phyloP scores from a whole-genome alignment of 2,329 filamentous ascomycete genomes.

The Calycina marina region DNA sequence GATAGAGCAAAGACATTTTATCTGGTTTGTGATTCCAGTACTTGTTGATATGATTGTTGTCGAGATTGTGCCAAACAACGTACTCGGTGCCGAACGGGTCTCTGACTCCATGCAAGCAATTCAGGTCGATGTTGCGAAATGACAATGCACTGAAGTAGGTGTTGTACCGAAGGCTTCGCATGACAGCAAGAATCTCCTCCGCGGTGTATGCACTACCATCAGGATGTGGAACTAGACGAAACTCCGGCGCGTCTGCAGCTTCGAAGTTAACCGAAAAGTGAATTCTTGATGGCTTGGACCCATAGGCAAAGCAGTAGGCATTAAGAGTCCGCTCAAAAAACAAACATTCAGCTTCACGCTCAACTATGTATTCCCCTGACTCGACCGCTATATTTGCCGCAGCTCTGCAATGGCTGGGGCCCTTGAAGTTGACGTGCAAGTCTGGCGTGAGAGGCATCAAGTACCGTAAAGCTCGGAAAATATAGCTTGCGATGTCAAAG shows the following conservation, averaged over 20 bases:
- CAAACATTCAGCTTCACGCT: constrained; percentile 43
- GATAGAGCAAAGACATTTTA: constrained; percentile 40
- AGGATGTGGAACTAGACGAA: constrained; percentile 44
- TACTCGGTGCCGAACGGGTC: constrained; percentile 47
- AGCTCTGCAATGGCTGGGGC: too few relatives aligned
- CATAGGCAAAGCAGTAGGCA: constrained; percentile 56
- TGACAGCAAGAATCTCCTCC: constrained; percentile 53
- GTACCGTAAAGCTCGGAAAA: constrained; percentile 46
- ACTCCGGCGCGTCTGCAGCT: constrained; percentile 53
- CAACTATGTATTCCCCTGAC: constrained; percentile 27
- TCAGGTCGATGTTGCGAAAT: constrained; percentile 49
- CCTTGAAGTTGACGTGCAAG: constrained; percentile 46
- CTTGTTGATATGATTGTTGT: constrained; percentile 8
- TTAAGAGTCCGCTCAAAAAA: constrained; percentile 51
- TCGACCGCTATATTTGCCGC: too few relatives aligned
- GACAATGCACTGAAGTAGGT: constrained; percentile 54
- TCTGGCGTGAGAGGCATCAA: constrained; percentile 51
- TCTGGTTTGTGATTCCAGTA: constrained; percentile 22
- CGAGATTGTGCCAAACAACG: constrained; percentile 32
- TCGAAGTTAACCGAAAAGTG: constrained; percentile 45
- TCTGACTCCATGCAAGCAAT: constrained; percentile 44
- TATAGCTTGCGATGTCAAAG: constrained; percentile 46
- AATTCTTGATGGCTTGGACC: constrained; percentile 46
- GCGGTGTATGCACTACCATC: constrained; percentile 38
- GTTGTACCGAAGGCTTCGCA: constrained; percentile 56